These are phyloP conservation scores for Pezicula carpinea DNA, from an alignment of 2,329 filamentous ascomycete genomes.

Conservation along the genomic window DNA sequence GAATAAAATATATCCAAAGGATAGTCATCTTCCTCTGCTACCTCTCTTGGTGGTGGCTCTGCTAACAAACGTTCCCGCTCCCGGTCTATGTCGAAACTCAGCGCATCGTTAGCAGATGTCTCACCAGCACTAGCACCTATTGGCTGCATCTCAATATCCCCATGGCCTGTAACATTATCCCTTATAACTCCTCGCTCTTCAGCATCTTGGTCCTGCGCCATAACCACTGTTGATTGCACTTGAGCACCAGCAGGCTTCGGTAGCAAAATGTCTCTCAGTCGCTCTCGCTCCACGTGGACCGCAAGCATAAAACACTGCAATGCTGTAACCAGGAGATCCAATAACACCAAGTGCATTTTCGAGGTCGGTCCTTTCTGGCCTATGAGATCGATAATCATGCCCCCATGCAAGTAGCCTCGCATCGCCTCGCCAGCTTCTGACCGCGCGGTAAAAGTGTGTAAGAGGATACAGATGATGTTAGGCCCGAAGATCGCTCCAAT, in stretches of 20 bases:
- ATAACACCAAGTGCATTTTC: conserved; percentile 47
- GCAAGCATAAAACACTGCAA: conserved; percentile 62
- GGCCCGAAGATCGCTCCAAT: conserved; percentile 54
- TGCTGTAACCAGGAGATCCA: conserved; percentile 51
- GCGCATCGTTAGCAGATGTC: neutral
- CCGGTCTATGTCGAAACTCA: conserved; percentile 11
- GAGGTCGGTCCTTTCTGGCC: conserved; percentile 60
- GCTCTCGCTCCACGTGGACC: conserved; percentile 56
- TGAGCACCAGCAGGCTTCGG: conserved; percentile 6
- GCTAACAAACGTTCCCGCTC: conserved; percentile 19
- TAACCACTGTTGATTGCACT: conserved; percentile 11
- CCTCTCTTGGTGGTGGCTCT: conserved; percentile 13
- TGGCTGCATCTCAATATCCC: conserved; percentile 25
- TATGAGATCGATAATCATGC: conserved; percentile 63
- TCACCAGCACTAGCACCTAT: conserved; percentile 1
- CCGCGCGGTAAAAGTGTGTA: conserved; percentile 52
- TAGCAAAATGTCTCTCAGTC: conserved; percentile 29
- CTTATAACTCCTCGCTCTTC: conserved; percentile 28
- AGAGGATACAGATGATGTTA: conserved; percentile 55
- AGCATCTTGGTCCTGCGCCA: conserved; percentile 25
- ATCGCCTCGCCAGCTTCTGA: conserved; percentile 55
- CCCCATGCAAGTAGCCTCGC: conserved; percentile 63
- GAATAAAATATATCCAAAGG: conserved; percentile 28
- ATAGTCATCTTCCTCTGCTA: conserved; percentile 17
- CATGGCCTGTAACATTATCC: conserved; percentile 14